These are phyloP conservation scores for Hyphopichia pseudoburtonii DNA, from an alignment of 1,139 yeast species.

Conservation along the genomic window DNA sequence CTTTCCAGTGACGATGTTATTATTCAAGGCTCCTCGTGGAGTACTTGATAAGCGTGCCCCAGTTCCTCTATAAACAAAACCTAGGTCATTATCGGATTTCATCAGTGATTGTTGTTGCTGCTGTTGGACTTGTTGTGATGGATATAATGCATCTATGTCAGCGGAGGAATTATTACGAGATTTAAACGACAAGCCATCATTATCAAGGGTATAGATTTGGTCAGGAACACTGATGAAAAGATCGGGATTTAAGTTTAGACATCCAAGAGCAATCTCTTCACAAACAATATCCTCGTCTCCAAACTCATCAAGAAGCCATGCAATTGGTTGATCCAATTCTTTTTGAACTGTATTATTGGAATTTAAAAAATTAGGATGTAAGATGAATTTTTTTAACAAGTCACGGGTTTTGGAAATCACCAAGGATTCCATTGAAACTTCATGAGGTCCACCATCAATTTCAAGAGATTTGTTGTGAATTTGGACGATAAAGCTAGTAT, in stretches of 20 bases:
- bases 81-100: not conserved
- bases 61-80: constrained; percentile 2
- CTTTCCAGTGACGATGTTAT: no score
- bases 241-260: constrained; percentile 32
- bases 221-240: constrained; percentile 14
- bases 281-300: constrained; percentile 20
- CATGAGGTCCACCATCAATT: constrained; percentile 8
- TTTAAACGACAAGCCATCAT: no score
- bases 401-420: constrained; percentile 10
- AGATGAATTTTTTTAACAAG: constrained; percentile 24
- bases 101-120: not conserved
- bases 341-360: constrained; percentile 29
- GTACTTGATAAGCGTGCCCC: not conserved
- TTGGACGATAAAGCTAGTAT: constrained; percentile 7
- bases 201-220: no score
- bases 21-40: no score
- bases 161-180: no score
- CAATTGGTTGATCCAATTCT: constrained; percentile 42
- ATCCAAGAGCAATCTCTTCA: constrained; percentile 35
- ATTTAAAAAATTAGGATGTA: constrained; percentile 51
- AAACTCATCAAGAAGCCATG: constrained; percentile 30
- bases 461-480: constrained; percentile 6
- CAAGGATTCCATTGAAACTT: constrained; percentile 6
- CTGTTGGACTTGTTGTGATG: not conserved
- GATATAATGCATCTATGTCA: no score